Percentiles rank a stretch among this genome's conserved stretches.
Conservation (phyloP, 1,284 basidiomycete species). For the Fomitopsis palustris region DNA sequence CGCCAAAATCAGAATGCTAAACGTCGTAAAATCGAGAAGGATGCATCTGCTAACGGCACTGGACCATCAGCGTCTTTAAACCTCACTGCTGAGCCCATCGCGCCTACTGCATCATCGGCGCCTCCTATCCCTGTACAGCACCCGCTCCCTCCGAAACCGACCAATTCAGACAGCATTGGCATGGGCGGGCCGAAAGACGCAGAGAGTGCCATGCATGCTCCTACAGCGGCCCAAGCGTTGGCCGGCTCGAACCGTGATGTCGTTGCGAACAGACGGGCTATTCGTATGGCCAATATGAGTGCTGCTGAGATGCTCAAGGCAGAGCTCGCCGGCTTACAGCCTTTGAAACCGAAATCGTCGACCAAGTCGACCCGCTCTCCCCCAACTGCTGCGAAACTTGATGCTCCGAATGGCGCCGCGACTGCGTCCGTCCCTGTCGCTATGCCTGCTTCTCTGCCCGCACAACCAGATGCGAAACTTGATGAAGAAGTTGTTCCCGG, state of each 20-base stretch:
- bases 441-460: slow-evolving; percentile 8
- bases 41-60: slow-evolving; percentile 43
- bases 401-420: slow-evolving; percentile 17
- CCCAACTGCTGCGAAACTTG: slow-evolving; percentile 21
- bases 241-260: slow-evolving; percentile 84
- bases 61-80: slow-evolving; percentile 55
- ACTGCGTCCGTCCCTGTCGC: slow-evolving; percentile 11
- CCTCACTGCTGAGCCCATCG: slow-evolving; percentile 42
- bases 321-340: slow-evolving; percentile 71
- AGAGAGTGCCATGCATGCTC: slow-evolving; percentile 51
- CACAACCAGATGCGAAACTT: slow-evolving; percentile 3
- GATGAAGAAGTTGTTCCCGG: slow-evolving; percentile 31
- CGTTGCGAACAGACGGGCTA: slow-evolving; percentile 83
- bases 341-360: slow-evolving; percentile 46
- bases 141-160: slow-evolving; percentile 55
- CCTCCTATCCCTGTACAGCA: slow-evolving; percentile 37
- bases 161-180: slow-evolving; percentile 71
- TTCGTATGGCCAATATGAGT: slow-evolving; percentile 94
- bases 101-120: slow-evolving; percentile 38
- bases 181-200: slow-evolving; percentile 57
- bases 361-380: slow-evolving; percentile 20
- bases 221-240: slow-evolving; percentile 61
- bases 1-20: slow-evolving; percentile 89
- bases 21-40: slow-evolving; percentile 79
- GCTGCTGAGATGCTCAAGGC: slow-evolving; percentile 94